Evolutionary conservation across 257 asterid species (phyloP), one percentile per base, ranked within the genome.

Genomic region (Plantago elongata): DNA sequence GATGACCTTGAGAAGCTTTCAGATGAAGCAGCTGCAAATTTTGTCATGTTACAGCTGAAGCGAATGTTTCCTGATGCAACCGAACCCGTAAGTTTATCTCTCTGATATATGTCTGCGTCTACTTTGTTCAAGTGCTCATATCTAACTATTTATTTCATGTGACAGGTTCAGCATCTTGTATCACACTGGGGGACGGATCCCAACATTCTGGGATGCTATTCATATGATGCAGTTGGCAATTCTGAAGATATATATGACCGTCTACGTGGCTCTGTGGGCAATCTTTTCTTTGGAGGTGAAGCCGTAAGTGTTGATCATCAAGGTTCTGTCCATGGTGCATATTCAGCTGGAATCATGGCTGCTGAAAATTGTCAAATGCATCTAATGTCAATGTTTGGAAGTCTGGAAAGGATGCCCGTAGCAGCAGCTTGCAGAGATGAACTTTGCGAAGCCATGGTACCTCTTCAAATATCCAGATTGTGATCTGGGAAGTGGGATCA

Each of bases 321-420:
- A 61, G 99, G 99, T 10, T 93, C 99, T 0, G 99, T 89, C 3
- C 99, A 93, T n/a, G 99, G 99, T 14, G 99, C 99, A 9, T 93
- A 93, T 69, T 86, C 97, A 1, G 87, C 99, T 4, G 99, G 96
- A 51, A 64, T 82, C 37, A 76, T 82, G 95, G 99, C 99, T 3
- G 99, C 95, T 11, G 96, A 89, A 43, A 71, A 68, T 16, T 89
- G 96, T 61, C 85, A 82, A 59, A 76, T 72, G 51, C 95, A 83
- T 83, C 72, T 89, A 10, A 59, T 78, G 71, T 81, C 72, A 75
- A 69, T 77, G 70, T 76, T 77, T 30, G 95, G 96, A 61, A 63
- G 80, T 49, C 48, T 79, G 72, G 94, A 83, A 62, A 79, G 83
- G 73, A 63, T 77, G 48, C 89, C 94, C 34, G 69, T 80, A 8